Evolutionary conservation across 148 eudicot species (phyloP).

Genomic region (Diospyros kaki): DNA sequence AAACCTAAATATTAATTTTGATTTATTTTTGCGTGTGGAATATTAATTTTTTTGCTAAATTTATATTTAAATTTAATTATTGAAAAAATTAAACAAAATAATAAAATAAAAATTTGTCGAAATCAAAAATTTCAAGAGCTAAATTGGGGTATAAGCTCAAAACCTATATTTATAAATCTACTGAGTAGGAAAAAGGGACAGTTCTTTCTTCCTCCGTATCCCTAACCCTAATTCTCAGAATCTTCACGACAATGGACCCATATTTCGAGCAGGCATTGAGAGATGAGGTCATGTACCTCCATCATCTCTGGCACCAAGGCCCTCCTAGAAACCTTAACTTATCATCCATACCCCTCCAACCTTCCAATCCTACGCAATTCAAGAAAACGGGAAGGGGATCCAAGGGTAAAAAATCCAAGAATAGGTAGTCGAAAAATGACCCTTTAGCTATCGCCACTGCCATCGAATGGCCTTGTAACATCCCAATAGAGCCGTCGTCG

Average conservation of each 20-base stretch:
- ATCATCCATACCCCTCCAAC: slow-evolving; percentile 10
- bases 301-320: slow-evolving; percentile 69
- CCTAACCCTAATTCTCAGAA: too few relatives aligned
- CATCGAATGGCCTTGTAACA: slow-evolving; percentile 51
- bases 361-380: slow-evolving; percentile 18
- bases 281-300: slow-evolving; percentile 74
- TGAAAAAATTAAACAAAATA: too few relatives aligned
- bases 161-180: too few relatives aligned
- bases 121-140: too few relatives aligned
- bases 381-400: slow-evolving; percentile 18
- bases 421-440: neutral
- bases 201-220: too few relatives aligned
- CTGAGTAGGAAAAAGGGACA: too few relatives aligned
- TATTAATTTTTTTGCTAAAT: too few relatives aligned
- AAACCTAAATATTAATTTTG: too few relatives aligned
- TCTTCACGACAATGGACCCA: slow-evolving; percentile 28
- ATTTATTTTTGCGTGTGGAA: too few relatives aligned
- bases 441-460: slow-evolving; percentile 24
- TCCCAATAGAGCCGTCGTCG: slow-evolving; percentile 15
- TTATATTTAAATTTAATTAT: too few relatives aligned
- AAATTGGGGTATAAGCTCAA: too few relatives aligned
- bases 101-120: too few relatives aligned
- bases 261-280: slow-evolving; percentile 43
- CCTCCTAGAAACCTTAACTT: slow-evolving; percentile 37
- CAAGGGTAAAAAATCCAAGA: neutral